These are phyloP conservation scores for Epichloe uncinata DNA, from an alignment of 2,329 filamentous ascomycete species.

Conservation along the genomic window DNA sequence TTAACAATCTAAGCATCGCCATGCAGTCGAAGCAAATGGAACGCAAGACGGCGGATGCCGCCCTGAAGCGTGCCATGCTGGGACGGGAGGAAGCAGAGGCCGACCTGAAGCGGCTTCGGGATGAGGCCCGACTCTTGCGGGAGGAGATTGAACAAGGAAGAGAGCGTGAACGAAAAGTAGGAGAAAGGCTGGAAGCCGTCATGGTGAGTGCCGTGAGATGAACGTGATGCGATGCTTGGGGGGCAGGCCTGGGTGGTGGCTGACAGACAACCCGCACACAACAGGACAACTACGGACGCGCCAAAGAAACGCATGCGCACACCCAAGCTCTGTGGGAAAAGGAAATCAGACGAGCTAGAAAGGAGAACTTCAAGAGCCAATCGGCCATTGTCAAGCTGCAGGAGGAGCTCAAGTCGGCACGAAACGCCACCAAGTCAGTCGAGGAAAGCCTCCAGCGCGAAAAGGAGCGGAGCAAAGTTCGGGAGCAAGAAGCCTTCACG, in stretches of 20 bases:
- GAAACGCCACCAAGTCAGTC: slow-evolving; percentile 37
- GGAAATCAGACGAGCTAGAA: slow-evolving; percentile 54
- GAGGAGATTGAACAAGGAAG: slow-evolving; percentile 50
- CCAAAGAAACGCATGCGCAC: slow-evolving; percentile 56
- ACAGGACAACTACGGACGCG: slow-evolving; percentile 56
- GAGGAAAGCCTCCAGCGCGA: slow-evolving; percentile 50
- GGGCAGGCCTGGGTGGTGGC: background rate
- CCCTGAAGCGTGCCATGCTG: slow-evolving; percentile 51
- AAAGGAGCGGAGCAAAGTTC: slow-evolving; percentile 44
- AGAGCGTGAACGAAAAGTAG: slow-evolving; percentile 51
- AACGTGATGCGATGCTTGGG: background rate
- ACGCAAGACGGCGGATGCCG: slow-evolving; percentile 51
- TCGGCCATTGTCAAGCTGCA: slow-evolving; percentile 57
- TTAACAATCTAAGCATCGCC: slow-evolving; percentile 54
- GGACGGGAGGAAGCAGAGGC: slow-evolving; percentile 59
- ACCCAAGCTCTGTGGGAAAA: slow-evolving; percentile 60
- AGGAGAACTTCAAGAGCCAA: slow-evolving; percentile 65
- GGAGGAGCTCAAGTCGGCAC: slow-evolving; percentile 55
- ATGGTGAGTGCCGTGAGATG: slow-evolving; percentile 40
- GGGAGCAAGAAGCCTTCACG: slow-evolving; percentile 57
- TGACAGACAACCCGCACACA: background rate
- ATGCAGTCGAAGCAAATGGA: slow-evolving; percentile 47
- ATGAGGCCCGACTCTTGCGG: slow-evolving; percentile 43
- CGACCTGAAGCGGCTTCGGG: slow-evolving; percentile 50
- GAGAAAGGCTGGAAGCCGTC: slow-evolving; percentile 52